Conservation (phyloP, 2,329 filamentous ascomycete genomes). For the Xylariaceae sp. region DNA sequence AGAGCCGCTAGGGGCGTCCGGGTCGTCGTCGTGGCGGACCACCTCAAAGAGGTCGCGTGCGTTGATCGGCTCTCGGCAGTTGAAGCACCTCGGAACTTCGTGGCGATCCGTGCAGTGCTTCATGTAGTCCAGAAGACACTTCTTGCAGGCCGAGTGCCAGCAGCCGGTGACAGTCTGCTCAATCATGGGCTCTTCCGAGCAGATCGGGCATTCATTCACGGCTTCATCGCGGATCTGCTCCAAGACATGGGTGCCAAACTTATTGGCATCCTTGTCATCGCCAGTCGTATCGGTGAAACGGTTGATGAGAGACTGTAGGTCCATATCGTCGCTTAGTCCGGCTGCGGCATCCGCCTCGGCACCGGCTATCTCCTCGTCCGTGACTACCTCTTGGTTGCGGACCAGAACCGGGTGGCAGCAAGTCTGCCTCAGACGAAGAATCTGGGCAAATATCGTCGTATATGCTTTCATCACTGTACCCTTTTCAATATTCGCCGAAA, state of each 20-base stretch:
- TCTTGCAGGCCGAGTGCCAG: constrained; percentile 96
- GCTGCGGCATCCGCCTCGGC: constrained; percentile 70
- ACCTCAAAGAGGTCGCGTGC: constrained; percentile 87
- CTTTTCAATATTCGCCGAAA: constrained; percentile 79
- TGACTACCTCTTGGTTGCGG: constrained; percentile 73
- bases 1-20: constrained; percentile 23
- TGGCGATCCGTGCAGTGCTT: constrained; percentile 74
- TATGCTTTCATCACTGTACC: constrained; percentile 93
- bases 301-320: constrained; percentile 76
- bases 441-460: constrained; percentile 95
- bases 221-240: constrained; percentile 87
- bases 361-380: constrained; percentile 80
- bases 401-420: constrained; percentile 92
- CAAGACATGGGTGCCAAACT: constrained; percentile 78
- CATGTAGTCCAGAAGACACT: constrained; percentile 85
- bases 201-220: constrained; percentile 86
- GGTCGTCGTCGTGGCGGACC: constrained; percentile 63
- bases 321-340: constrained; percentile 91
- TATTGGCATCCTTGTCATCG: constrained; percentile 54
- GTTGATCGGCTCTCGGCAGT: constrained; percentile 77
- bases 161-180: constrained; percentile 92
- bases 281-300: constrained; percentile 68
- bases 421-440: constrained; percentile 82
- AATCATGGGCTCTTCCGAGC: constrained; percentile 90
- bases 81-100: constrained; percentile 76